phyloP scores from a whole-genome alignment of 1,139 yeast genomes.

The Lodderomyces margitis region DNA sequence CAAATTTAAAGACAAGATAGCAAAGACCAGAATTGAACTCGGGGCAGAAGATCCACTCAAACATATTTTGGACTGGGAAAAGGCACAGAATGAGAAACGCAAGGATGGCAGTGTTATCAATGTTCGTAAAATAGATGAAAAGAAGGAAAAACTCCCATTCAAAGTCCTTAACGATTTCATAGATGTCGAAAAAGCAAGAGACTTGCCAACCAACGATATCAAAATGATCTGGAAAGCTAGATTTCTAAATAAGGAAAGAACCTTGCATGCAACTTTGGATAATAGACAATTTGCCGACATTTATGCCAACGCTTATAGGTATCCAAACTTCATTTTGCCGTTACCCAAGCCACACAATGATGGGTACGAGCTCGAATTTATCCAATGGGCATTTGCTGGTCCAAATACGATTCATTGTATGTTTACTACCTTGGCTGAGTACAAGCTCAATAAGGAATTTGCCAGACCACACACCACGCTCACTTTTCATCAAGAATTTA shows the following conservation, averaged over 20 bases:
- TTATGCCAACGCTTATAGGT: conserved; percentile 63
- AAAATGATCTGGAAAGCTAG: conserved; percentile 90
- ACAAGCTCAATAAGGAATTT: conserved; percentile 83
- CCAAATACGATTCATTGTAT: conserved; percentile 83
- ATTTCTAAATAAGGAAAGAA: conserved; percentile 59
- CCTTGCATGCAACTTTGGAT: conserved; percentile 65
- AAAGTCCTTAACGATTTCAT: conserved; percentile 72
- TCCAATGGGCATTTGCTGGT: conserved; percentile 93
- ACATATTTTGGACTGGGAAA: conserved; percentile 60
- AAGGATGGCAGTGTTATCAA: conserved; percentile 63
- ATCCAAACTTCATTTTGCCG: conserved; percentile 76
- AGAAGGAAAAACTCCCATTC: conserved; percentile 51
- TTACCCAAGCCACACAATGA: conserved; percentile 42
- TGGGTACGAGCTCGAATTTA: conserved; percentile 80
- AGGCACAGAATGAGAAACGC: conserved; percentile 31
- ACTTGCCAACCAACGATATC: conserved; percentile 60
- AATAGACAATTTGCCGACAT: conserved; percentile 57
- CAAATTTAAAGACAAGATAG: conserved; percentile 61
- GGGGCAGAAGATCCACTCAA: conserved; percentile 67
- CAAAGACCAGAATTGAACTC: conserved; percentile 52
- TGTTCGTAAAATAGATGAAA: conserved; percentile 54
- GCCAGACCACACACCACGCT: conserved; percentile 95
- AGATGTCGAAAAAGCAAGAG: conserved; percentile 63
- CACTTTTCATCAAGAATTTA: conserved; percentile 80
- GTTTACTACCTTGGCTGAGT: conserved; percentile 90